These are phyloP conservation scores for Mycena capillaripes DNA, from an alignment of 768 basidiomycete genomes.

Conservation along the genomic window DNA sequence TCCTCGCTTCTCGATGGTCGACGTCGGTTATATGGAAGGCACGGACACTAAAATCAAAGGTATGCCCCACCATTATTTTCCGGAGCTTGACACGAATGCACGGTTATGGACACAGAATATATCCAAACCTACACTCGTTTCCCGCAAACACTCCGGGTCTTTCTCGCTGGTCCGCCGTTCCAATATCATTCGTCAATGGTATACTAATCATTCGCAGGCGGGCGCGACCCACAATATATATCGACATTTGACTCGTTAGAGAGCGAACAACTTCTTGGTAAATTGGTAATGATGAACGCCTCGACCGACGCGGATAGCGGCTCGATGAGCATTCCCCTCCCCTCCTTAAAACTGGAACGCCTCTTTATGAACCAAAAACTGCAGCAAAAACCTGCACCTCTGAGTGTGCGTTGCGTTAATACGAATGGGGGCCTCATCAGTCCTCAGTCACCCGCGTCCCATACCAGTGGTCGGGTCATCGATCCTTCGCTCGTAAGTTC, in stretches of 20 bases:
- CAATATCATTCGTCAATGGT: conserved; percentile 1
- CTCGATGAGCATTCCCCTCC: conserved; percentile 63
- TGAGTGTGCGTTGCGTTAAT: conserved; percentile 55
- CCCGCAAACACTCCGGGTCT: conserved; percentile 81
- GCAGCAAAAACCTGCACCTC: conserved; percentile 50
- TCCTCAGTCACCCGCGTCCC: conserved; percentile 70
- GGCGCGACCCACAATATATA: conserved; percentile 67
- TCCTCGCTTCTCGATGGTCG: conserved; percentile 77
- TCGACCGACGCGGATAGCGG: conserved; percentile 57
- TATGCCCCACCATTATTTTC: conserved; percentile 41
- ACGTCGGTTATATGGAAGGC: conserved; percentile 76
- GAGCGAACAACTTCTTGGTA: conserved; percentile 73
- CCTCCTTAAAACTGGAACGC: conserved; percentile 66
- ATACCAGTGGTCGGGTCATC: conserved; percentile 58
- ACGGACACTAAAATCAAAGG: conserved; percentile 81
- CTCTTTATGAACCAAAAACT: conserved; percentile 61
- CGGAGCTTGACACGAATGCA: background rate
- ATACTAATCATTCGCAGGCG: conserved; percentile 54
- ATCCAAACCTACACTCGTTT: conserved; percentile 78
- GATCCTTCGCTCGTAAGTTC: conserved; percentile 74
- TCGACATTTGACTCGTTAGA: conserved; percentile 71
- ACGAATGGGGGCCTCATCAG: conserved; percentile 75
- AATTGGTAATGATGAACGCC: conserved; percentile 74
- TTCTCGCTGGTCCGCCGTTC: conserved; percentile 71
- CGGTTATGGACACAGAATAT: conserved; percentile 58